Evolutionary conservation across 2,329 filamentous ascomycete genomes (phyloP), one percentile per base, ranked within the genome.

Genomic region (Byssoonygena ceratinophila): DNA sequence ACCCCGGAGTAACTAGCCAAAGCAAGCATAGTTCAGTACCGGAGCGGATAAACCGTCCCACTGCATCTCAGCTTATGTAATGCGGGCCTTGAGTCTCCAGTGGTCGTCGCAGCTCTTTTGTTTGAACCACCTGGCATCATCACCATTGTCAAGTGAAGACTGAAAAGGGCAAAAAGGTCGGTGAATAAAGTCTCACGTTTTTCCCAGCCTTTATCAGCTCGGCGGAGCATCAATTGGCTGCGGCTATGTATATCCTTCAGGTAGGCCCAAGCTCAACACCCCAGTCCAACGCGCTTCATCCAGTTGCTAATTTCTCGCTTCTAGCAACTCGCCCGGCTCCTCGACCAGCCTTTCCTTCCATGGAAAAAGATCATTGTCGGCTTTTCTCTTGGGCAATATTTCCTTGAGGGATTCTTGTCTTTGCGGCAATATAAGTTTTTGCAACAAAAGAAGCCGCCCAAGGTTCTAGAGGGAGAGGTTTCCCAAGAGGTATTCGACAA

Each of bases 301-400:
- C 20, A 23, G 18, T n/a, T n/a, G 23, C 37, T 50, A 34, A 31
- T 18, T 7, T 22, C 6, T 29, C 32, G 41, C 22, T 16, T 22
- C 46, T 56, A 81, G 76, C 75, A 79, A 75, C 82, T 97, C 61
- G 87, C 88, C 66, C 81, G 81, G 69, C 83, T 85, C 70, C 84
- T 97, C 63, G 92, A 98, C 75, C 82, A 87, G 65, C 90, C 91
- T 54, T 76, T 87, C 65, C 95, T 97, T 74, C 91, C 92, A 52
- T 98, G 92, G 92, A 98, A 96, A 81, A 85, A 82, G 68, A 82
- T 98, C 63, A 90, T 98, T 63, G 80, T 97, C 61, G 87, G 89
- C 63, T 98, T 98, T 74, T 94, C 89, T 27, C 69, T 97, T 62
- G 88, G 85, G 56, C 88, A 98, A 68, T 97, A 87, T 69, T 73